A percentile compares a stretch with the other conserved stretches of the same genome.
Conservation (phyloP, 192 early-diverging fungal species). For the Paraglomus occultum region DNA sequence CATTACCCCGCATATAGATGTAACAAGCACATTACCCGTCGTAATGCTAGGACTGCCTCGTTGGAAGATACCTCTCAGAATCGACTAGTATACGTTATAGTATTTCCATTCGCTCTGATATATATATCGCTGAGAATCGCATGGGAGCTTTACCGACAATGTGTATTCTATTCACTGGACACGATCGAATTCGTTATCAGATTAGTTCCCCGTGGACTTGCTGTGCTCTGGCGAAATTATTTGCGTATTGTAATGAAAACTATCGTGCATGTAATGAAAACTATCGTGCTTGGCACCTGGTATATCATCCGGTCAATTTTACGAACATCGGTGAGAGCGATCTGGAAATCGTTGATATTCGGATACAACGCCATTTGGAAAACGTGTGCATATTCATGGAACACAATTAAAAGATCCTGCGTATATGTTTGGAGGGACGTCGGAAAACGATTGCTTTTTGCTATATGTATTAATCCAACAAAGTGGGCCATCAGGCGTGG, state of each 20-base stretch:
- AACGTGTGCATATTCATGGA: too few species aligned
- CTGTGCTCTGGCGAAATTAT: too few species aligned
- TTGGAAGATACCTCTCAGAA: not conserved
- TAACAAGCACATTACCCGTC: not conserved
- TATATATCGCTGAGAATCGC: slow-evolving; percentile 13
- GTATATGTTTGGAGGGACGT: too few species aligned
- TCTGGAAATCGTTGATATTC: too few species aligned
- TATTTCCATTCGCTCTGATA: slow-evolving; percentile 16
- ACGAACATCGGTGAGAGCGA: too few species aligned
- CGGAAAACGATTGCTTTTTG: too few species aligned
- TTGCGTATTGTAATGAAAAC: too few species aligned
- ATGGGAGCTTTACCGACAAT: slow-evolving; percentile 16
- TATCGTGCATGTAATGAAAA: too few species aligned
- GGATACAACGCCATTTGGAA: too few species aligned
- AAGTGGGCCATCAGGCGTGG: slow-evolving; percentile 1
- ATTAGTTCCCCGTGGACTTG: not conserved
- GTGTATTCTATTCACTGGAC: slow-evolving; percentile 30
- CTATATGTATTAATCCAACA: slow-evolving; percentile 18
- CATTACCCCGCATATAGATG: slow-evolving; percentile 16
- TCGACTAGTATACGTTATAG: slow-evolving; percentile 9
- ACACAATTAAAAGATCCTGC: too few species aligned
- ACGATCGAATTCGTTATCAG: not conserved
- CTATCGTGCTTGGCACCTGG: too few species aligned
- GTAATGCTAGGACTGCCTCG: not conserved
- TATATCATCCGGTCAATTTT: too few species aligned